Percentiles rank a stretch among this genome's conserved stretches.
phyloP scores from a whole-genome alignment of 441 rosid genomes.

The Capsella rubella region DNA sequence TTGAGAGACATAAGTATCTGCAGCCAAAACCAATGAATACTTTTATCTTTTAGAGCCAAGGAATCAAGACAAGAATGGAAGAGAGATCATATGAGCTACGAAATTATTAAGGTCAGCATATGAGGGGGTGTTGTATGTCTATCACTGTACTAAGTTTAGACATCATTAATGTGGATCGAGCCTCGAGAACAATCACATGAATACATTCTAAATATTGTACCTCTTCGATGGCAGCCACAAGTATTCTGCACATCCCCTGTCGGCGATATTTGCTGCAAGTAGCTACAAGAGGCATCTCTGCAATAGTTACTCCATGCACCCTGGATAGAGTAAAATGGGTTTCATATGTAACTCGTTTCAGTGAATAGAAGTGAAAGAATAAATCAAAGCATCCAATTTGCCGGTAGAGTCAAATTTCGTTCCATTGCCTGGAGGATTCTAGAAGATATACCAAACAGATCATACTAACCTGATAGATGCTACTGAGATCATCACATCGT shows the following conservation, averaged over 20 bases:
- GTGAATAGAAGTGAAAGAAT: neutral
- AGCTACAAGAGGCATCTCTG: conserved; percentile 99
- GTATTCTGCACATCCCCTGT: conserved; percentile 92
- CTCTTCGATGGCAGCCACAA: conserved; percentile 86
- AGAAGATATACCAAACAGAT: neutral
- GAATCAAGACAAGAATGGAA: neutral
- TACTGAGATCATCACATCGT: conserved; percentile 83
- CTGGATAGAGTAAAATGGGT: conserved; percentile 50
- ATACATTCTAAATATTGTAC: conserved; percentile 44
- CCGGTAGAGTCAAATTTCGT: conserved; percentile 5
- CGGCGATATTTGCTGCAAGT: conserved; percentile 93
- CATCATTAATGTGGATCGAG: conserved; percentile 25
- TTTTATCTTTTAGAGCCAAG: conserved; percentile 11
- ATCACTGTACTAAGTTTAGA: neutral
- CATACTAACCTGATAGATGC: conserved; percentile 88
- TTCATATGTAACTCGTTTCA: conserved; percentile 21
- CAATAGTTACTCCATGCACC: conserved; percentile 82
- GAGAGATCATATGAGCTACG: conserved; percentile 1
- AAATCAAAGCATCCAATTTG: neutral
- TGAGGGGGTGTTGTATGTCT: neutral
- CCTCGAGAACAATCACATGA: conserved; percentile 17
- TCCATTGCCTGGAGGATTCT: conserved; percentile 8
- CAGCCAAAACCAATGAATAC: conserved; percentile 36
- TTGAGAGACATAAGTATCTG: conserved; percentile 79
- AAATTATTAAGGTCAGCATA: conserved; percentile 15